phyloP scores from a whole-genome alignment of 2,329 filamentous ascomycete species.

The Fusarium praegraminearum region DNA sequence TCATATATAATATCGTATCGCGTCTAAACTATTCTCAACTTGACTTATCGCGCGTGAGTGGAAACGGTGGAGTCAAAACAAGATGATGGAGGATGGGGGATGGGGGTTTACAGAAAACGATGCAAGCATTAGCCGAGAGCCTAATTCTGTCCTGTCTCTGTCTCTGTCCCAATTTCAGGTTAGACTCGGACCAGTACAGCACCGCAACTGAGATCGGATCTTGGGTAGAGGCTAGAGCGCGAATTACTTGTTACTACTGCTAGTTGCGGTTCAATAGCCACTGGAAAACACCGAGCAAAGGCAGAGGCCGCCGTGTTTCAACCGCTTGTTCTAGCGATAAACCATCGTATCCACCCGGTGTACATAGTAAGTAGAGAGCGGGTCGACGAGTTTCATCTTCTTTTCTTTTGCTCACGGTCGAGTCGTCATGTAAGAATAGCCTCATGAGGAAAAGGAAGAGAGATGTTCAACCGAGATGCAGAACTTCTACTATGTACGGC shows the following conservation, averaged over 20 bases:
- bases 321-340: conserved; percentile 29
- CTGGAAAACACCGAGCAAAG: conserved; percentile 16
- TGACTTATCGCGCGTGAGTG: conserved; percentile 34
- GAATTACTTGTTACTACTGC: conserved; percentile 7
- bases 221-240: conserved; percentile 25
- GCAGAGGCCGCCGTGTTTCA: conserved; percentile 13
- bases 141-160: conserved; percentile 1
- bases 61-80: conserved; percentile 38
- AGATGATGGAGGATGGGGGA: conserved; percentile 29
- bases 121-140: not conserved
- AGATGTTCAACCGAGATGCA: not conserved
- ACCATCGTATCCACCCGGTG: not conserved
- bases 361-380: conserved; percentile 5
- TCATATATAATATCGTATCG: conserved; percentile 21
- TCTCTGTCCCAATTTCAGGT: not conserved
- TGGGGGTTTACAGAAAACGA: conserved; percentile 23
- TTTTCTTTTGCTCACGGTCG: not conserved
- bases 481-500: not conserved
- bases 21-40: conserved; percentile 5
- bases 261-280: conserved; percentile 9
- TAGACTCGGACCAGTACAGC: not conserved
- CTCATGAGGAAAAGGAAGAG: not conserved
- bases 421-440: not conserved
- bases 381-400: not conserved
- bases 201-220: conserved; percentile 22